These are phyloP conservation scores for Fonsecaea monophora DNA, from an alignment of 2,329 filamentous ascomycete species.

Conservation along the genomic window DNA sequence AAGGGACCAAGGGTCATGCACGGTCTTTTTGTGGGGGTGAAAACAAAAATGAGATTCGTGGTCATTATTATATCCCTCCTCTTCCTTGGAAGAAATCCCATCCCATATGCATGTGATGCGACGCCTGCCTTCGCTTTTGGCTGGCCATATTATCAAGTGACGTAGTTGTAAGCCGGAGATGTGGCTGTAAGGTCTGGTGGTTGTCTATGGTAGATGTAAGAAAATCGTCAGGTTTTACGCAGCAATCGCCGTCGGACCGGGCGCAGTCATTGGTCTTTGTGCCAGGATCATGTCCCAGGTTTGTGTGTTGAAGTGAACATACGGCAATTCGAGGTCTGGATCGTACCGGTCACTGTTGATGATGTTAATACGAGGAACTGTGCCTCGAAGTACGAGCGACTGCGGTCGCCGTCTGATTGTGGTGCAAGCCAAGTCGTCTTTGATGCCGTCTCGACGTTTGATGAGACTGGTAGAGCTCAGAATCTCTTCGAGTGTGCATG, in stretches of 20 bases:
- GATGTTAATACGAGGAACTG: slow-evolving; percentile 7
- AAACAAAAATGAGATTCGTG: slow-evolving; percentile 1
- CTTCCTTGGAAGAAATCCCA: neutral
- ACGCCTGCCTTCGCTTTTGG: neutral
- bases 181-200: neutral
- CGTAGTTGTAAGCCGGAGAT: neutral
- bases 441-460: neutral
- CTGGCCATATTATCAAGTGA: neutral
- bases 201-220: neutral
- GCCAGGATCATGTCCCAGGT: slow-evolving; percentile 39
- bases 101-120: neutral
- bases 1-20: neutral
- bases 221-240: neutral
- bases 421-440: neutral
- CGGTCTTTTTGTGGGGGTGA: neutral
- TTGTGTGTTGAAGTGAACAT: slow-evolving; percentile 40
- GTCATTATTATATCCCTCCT: neutral
- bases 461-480: slow-evolving; percentile 24
- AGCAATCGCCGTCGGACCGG: slow-evolving; percentile 4
- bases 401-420: slow-evolving; percentile 1
- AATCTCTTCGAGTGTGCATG: slow-evolving; percentile 28
- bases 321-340: slow-evolving; percentile 24
- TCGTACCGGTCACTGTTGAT: slow-evolving; percentile 23
- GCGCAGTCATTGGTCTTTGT: slow-evolving; percentile 20
- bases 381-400: slow-evolving; percentile 7